Conservation (phyloP, 2,329 filamentous ascomycete species). For the Setomelanomma holmii region DNA sequence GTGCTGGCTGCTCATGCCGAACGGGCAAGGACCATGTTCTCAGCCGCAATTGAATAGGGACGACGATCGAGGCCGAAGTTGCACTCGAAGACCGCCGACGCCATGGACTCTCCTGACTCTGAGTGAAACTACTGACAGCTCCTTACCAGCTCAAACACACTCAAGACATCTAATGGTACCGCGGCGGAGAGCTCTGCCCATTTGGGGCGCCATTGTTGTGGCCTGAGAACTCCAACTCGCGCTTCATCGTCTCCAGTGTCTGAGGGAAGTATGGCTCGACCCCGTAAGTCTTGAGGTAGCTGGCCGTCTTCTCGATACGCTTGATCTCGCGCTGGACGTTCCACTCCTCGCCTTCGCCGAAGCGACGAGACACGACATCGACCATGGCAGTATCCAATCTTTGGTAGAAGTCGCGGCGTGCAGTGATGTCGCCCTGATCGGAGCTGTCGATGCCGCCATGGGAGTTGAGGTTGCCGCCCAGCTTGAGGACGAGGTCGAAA, state of each 20-base stretch:
- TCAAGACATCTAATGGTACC: slow-evolving; percentile 40
- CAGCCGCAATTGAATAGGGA: too few species aligned
- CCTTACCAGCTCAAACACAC: slow-evolving; percentile 18
- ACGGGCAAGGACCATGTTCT: too few species aligned
- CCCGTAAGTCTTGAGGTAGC: slow-evolving; percentile 59
- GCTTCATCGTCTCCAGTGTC: slow-evolving; percentile 59
- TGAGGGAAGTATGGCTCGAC: slow-evolving; percentile 62
- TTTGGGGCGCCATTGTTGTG: slow-evolving; percentile 30
- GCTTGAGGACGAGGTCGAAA: slow-evolving; percentile 63
- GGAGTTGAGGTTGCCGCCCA: slow-evolving; percentile 63
- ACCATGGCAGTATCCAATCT: slow-evolving; percentile 60
- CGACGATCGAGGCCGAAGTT: too few species aligned
- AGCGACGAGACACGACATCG: slow-evolving; percentile 59
- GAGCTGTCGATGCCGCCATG: slow-evolving; percentile 60
- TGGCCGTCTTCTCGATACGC: slow-evolving; percentile 63
- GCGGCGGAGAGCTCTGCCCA: slow-evolving; percentile 41
- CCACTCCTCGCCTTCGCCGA: slow-evolving; percentile 61
- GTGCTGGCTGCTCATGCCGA: too few species aligned
- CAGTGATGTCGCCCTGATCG: slow-evolving; percentile 56
- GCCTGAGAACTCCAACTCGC: slow-evolving; percentile 46
- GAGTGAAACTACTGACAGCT: slow-evolving; percentile 16
- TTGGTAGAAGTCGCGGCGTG: slow-evolving; percentile 59
- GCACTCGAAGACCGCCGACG: too few species aligned
- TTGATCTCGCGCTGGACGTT: slow-evolving; percentile 61
- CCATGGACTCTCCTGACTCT: neutral